Evolutionary conservation across 2,329 filamentous ascomycete genomes (phyloP).

Genomic region (Fusarium paranaense): DNA sequence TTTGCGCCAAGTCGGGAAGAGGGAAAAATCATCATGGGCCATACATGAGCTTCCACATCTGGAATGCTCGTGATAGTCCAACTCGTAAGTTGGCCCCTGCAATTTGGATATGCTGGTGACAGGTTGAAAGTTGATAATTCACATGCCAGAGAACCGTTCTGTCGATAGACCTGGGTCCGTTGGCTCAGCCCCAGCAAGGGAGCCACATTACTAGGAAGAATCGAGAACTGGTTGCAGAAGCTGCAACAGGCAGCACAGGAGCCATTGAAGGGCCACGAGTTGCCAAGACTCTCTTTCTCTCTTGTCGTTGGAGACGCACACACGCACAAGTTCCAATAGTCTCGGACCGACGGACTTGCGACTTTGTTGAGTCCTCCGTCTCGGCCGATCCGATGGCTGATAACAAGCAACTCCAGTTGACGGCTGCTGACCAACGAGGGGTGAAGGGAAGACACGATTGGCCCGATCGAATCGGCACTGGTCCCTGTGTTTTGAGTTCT

Average conservation of each 20-base stretch:
- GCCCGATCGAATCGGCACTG: constrained; percentile 15
- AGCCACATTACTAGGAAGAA: constrained; percentile 32
- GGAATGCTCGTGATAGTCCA: constrained; percentile 9
- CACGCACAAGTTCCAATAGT: not conserved
- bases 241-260: constrained; percentile 25
- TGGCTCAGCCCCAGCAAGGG: constrained; percentile 9
- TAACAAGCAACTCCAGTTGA: constrained; percentile 1
- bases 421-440: not conserved
- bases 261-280: constrained; percentile 15
- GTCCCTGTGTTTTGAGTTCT: constrained; percentile 5
- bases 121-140: constrained; percentile 19
- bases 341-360: constrained; percentile 10
- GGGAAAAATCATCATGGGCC: not conserved
- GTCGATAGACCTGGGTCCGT: constrained; percentile 6
- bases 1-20: constrained; percentile 2
- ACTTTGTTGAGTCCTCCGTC: not conserved
- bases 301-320: constrained; percentile 17
- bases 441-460: not conserved
- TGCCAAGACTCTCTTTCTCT: constrained; percentile 13
- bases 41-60: not conserved
- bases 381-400: constrained; percentile 19
- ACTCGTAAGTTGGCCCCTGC: not conserved
- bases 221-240: constrained; percentile 35
- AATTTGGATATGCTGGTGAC: not conserved
- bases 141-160: constrained; percentile 34